Base-by-base conservation (phyloP, 1,284 basidiomycete species). In the Ceratorhiza oryzae-sativae region DNA sequence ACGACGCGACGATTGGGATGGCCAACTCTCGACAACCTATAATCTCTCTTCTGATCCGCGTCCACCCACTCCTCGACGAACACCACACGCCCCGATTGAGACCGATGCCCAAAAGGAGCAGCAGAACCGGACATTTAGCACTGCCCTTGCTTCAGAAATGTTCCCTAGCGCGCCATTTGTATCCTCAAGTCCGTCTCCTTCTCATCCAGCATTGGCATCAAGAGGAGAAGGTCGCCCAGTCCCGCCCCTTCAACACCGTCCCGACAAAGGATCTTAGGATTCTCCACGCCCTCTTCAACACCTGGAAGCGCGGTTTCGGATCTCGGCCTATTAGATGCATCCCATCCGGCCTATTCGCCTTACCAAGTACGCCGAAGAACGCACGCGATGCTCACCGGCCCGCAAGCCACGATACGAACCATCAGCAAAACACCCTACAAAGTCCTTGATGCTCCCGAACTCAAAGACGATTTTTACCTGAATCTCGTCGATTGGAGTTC, bases 401-500 rank as follows among this genome's bases (percentile, higher is more conserved):
- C 96, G 0, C 86, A 92, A 36, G 89, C 93, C 71, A 86, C 90
- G 65, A 86, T 94, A 1, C 87, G 97, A 39, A 90, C 86, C 73
- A 90, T 98, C 0, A 93, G 92, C 82, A 96, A 97, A 79, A 97
- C 97, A 0, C 97, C 97, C 0, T 99, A 97, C 84, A 91, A 98
- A 75, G 97, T 99, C 0, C 87, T 99, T 25, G 97, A 99, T 79
- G 97, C 97, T 0, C 97, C 97, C 0, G 96, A 98, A 75, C 88
- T 63, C 6, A 73, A 83, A 75, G 97, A 99, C 80, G 97, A 99
- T 79, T 99, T 98, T 81, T 99, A 99, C 78, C 90, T 99, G 75
- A 99, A 99, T 78, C 86, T 99, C 18, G 95, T 99, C 18, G 97
- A 98, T 75, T 99, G 97, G 97, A 95, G 92, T 1, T 91, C 90